Evolutionary conservation across 768 basidiomycete genomes (phyloP), one percentile per base, ranked within the genome.

Genomic region (Russula foetens): DNA sequence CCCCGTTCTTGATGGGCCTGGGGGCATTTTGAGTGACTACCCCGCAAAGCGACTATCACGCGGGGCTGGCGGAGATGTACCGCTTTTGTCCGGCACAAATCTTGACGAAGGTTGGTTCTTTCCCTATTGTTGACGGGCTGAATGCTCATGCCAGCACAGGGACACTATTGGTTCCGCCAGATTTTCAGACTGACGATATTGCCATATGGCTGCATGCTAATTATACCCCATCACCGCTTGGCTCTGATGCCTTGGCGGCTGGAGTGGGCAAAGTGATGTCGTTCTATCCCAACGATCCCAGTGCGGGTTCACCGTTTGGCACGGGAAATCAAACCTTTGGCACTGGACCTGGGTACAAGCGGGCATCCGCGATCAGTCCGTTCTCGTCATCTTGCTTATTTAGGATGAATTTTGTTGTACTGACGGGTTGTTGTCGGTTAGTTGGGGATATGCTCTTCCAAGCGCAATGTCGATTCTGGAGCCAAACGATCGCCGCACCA

Each of bases 71-170:
- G 70, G 74, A 2, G 66, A 67, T 17, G 58, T 81, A 4, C 79
- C 79, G 0, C 77, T 79, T 62, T 79, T 81, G 29, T 67, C 75
- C 47, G 79, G 79, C 15, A 75, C 75, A 7, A 73, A 70, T 60
- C 67, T 76, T 3, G 78, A 81, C 65, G 79, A 80, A 72, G 78
- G 80, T 79, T 21, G 21, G 24, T n/a, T 38, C 7, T 4, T 17
- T 24, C 14, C 38, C 19, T 26, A 7, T 33, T 39, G 19, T 31
- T 19, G 31, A 17, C n/a, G 14, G 35, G 15, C 54, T 43, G 26
- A 56, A 78, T n/a, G n/a, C n/a, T n/a, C n/a, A n/a, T n/a, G n/a
- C n/a, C n/a, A n/a, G n/a, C n/a, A n/a, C n/a, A n/a, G 77, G 73
- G 2, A 77, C 78, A 4, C 7, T 64, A 7, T 78, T 78, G 60